phyloP scores from a whole-genome alignment of 169 alveolate genomes.

The Plasmodium coatneyi region DNA sequence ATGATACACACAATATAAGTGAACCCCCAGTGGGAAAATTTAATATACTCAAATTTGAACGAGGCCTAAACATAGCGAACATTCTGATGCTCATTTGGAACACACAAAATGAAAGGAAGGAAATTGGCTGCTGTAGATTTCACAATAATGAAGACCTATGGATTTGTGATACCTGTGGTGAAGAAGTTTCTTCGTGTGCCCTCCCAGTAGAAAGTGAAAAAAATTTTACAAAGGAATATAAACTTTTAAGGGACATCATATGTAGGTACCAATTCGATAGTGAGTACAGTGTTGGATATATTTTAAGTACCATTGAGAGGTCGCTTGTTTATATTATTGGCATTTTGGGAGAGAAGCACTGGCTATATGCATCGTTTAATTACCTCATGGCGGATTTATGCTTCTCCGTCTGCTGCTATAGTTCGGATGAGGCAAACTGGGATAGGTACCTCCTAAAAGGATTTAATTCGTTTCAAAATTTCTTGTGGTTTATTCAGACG shows the following conservation, averaged over 20 bases:
- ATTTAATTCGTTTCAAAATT: conserved; percentile 40
- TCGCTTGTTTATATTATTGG: conserved; percentile 38
- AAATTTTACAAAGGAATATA: conserved; percentile 41
- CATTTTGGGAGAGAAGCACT: conserved; percentile 62
- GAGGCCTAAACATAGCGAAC: conserved; percentile 15
- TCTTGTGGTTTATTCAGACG: conserved; percentile 60
- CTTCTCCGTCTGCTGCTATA: conserved; percentile 34
- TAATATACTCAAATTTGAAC: conserved; percentile 14
- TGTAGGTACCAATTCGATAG: conserved; percentile 13
- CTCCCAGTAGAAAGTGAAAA: conserved; percentile 59
- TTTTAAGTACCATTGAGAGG: conserved; percentile 36
- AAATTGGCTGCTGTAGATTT: conserved; percentile 57
- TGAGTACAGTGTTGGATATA: background rate
- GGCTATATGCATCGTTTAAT: conserved; percentile 75
- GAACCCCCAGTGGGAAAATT: background rate
- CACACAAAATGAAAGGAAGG: conserved; percentile 19
- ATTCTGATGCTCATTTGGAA: conserved; percentile 38
- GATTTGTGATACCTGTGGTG: conserved; percentile 54
- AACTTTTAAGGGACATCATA: conserved; percentile 29
- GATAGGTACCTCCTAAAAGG: conserved; percentile 31
- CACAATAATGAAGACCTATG: conserved; percentile 26
- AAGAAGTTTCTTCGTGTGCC: conserved; percentile 2
- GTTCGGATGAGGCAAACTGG: background rate
- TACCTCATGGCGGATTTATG: conserved; percentile 60
- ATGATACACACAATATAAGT: background rate